Evolutionary conservation across 306 rosid genomes (phyloP).

Genomic region (Cicer arietinum): DNA sequence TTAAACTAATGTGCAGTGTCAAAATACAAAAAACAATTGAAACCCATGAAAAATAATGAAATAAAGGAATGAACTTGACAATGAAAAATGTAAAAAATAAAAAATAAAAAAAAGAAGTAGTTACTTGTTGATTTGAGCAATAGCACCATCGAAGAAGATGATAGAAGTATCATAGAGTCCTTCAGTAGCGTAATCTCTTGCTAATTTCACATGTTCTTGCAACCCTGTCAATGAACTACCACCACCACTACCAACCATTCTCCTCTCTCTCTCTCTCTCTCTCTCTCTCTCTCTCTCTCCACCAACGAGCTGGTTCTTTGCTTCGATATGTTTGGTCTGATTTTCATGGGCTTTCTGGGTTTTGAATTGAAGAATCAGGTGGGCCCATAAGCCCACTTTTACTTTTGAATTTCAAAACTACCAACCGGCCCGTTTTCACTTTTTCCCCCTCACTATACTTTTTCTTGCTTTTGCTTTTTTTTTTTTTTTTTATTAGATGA

Average conservation of each 20-base stretch:
- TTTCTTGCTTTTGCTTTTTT: not conserved
- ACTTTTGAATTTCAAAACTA: conserved; percentile 23
- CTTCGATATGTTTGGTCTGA: not conserved
- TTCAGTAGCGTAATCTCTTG: conserved; percentile 93
- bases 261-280: conserved; percentile 12
- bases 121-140: conserved; percentile 98
- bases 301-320: conserved; percentile 20
- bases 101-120: conserved; percentile 2
- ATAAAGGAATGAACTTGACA: conserved; percentile 5
- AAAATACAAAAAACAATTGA: conserved; percentile 22
- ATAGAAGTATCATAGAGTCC: conserved; percentile 90
- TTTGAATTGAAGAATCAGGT: conserved; percentile 20
- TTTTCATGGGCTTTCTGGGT: conserved; percentile 33
- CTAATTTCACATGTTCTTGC: conserved; percentile 92
- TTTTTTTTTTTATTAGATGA: not conserved
- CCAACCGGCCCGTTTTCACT: conserved; percentile 26
- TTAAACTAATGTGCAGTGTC: not conserved
- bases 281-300: not conserved
- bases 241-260: conserved; percentile 56
- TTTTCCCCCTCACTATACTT: not conserved
- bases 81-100: not conserved
- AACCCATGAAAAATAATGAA: conserved; percentile 15
- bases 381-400: conserved; percentile 42
- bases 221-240: conserved; percentile 67
- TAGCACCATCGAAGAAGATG: conserved; percentile 94